phyloP scores from a whole-genome alignment of 140 eudicot genomes.

The Stevia rebaudiana region DNA sequence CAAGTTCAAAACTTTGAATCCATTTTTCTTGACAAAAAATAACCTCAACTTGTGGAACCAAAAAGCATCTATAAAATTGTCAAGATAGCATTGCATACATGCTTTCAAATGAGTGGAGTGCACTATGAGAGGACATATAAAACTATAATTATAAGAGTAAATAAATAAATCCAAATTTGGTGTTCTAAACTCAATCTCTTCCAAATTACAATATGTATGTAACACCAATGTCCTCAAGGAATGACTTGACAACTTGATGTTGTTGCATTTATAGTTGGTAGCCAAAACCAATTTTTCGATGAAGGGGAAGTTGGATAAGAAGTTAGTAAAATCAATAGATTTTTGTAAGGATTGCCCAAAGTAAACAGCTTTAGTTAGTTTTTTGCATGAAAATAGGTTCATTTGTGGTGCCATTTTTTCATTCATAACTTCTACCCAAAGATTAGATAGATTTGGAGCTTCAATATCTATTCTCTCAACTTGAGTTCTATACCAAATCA shows the following conservation, averaged over 20 bases:
- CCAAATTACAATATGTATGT: not conserved
- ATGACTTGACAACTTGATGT: conserved; percentile 7
- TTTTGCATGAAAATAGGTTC: conserved; percentile 5
- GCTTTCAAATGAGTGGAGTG: not conserved
- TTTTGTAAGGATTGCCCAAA: not conserved
- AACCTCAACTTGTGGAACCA: not conserved
- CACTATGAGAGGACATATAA: not conserved
- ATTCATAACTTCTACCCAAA: not conserved
- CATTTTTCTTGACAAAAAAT: not conserved
- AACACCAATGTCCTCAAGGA: conserved; percentile 4
- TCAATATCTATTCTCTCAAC: conserved; percentile 11
- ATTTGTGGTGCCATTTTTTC: not conserved
- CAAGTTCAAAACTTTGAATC: conserved; percentile 7
- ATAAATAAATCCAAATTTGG: conserved; percentile 1
- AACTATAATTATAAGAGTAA: no score
- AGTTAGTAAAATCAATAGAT: not conserved
- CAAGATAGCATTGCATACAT: not conserved
- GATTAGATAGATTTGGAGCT: not conserved
- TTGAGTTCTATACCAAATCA: not conserved
- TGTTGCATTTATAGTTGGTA: not conserved
- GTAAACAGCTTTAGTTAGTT: not conserved
- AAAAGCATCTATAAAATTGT: not conserved
- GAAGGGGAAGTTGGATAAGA: conserved; percentile 7
- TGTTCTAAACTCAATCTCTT: not conserved
- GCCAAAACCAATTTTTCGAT: not conserved